Base-by-base conservation (phyloP, 2,329 filamentous ascomycete genomes). In the Cordyceps cicadae region DNA sequence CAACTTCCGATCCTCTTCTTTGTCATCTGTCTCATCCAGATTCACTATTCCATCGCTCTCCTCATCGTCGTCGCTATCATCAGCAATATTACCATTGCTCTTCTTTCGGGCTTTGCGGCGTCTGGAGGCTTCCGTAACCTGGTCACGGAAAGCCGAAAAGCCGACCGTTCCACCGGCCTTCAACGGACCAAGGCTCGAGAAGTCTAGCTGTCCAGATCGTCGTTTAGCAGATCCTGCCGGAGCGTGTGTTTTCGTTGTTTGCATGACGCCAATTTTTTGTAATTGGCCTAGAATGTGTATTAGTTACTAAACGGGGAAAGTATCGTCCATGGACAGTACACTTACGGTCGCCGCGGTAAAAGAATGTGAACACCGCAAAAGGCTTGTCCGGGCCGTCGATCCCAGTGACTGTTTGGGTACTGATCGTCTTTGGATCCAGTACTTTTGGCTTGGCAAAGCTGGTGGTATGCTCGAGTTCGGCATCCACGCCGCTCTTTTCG, bases 391-490 rank as follows among this genome's bases (percentile, higher is more conserved):
- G 92, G 0, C 92, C 90, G 72, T 99, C 94, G 64, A 97, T 96
- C 19, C 93, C 94, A 9, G 94, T 97, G n/a, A 99, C 94, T 0
- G 94, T 99, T 76, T 99, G 94, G 3, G 94, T 99, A 70, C 92
- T 97, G 70, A 99, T 99, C 2, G 91, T 92, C 76, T 97, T 97
- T 0, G 93, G 93, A 76, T 97, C 95, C 58, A 97, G 81, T 1
- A 91, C 89, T 80, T 97, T 97, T 15, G 92, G 93, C 76, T 97
- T 96, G 11, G 93, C 93, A 74, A 97, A 97, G 71, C 92, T 96
- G 8, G 94, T 97, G 2, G 94, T 97, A 72, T 99, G 94, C 75
- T 97, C 94, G 61, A 97, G 84, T 69, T 96, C 91, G 46, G 86
- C 88, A 67, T 92, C 89, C 63, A 89, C 84, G 32, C 80, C 79